phyloP scores from a whole-genome alignment of 2,329 filamentous ascomycete genomes.

The Dothiorella sarmentorum region DNA sequence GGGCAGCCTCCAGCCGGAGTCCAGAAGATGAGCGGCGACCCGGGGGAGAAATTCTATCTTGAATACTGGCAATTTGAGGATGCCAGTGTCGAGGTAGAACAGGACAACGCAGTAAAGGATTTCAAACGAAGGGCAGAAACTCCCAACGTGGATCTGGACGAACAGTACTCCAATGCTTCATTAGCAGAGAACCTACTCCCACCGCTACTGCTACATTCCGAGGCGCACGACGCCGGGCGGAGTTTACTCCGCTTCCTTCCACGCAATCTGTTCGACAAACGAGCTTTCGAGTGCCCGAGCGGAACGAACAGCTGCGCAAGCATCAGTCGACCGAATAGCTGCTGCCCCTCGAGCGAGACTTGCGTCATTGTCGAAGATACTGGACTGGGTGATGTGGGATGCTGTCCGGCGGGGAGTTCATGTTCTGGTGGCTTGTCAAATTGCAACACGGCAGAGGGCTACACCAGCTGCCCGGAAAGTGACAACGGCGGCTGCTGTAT shows the following conservation, averaged over 20 bases:
- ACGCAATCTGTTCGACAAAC: slow-evolving; percentile 44
- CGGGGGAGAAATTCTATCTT: slow-evolving; percentile 69
- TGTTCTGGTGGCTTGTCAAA: slow-evolving; percentile 62
- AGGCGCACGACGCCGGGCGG: slow-evolving; percentile 38
- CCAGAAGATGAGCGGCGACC: slow-evolving; percentile 68
- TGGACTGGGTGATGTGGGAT: slow-evolving; percentile 66
- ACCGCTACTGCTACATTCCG: slow-evolving; percentile 43
- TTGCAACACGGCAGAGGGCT: slow-evolving; percentile 57
- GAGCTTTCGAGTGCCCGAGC: slow-evolving; percentile 63
- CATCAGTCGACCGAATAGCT: slow-evolving; percentile 67
- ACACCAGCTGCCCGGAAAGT: slow-evolving; percentile 61
- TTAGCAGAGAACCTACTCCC: slow-evolving; percentile 43
- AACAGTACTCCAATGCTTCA: slow-evolving; percentile 31
- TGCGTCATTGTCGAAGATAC: slow-evolving; percentile 64
- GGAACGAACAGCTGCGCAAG: slow-evolving; percentile 63
- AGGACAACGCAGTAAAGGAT: slow-evolving; percentile 22
- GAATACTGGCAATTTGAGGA: slow-evolving; percentile 57
- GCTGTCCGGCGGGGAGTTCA: slow-evolving; percentile 63
- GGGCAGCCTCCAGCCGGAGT: slow-evolving; percentile 57
- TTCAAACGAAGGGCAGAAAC: slow-evolving; percentile 26
- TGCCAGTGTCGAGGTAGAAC: slow-evolving; percentile 19
- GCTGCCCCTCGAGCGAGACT: slow-evolving; percentile 63
- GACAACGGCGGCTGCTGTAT: slow-evolving; percentile 75
- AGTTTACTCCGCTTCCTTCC: slow-evolving; percentile 24
- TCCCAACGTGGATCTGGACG: slow-evolving; percentile 35